phyloP scores from a whole-genome alignment of 2,329 filamentous ascomycete genomes.

The Chaetothyriales sp. region DNA sequence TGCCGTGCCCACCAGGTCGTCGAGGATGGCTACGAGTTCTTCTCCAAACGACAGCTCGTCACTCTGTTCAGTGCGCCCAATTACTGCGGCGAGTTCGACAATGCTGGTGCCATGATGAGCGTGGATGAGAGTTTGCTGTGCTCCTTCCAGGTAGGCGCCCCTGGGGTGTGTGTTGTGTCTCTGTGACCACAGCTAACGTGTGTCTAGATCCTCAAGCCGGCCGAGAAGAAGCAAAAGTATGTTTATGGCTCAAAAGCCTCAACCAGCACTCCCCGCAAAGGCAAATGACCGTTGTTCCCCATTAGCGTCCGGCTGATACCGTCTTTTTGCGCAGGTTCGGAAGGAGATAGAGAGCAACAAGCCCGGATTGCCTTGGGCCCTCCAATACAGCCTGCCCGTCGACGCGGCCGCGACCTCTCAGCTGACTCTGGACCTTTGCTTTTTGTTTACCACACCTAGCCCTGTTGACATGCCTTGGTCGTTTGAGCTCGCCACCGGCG shows the following conservation, averaged over 20 bases:
- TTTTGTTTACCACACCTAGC: background rate
- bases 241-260: constrained; percentile 60
- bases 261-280: constrained; percentile 55
- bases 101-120: constrained; percentile 99
- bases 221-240: constrained; percentile 99
- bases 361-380: background rate
- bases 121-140: constrained; percentile 96
- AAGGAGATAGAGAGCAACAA: constrained; percentile 51
- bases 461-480: background rate
- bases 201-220: constrained; percentile 83
- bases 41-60: constrained; percentile 93
- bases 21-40: constrained; percentile 98
- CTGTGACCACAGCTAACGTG: constrained; percentile 4
- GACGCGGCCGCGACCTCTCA: background rate
- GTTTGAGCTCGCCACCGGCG: background rate
- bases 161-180: background rate
- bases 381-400: background rate
- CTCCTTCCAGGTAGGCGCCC: constrained; percentile 72
- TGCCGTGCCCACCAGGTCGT: constrained; percentile 98
- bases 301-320: constrained; percentile 35
- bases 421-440: background rate
- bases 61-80: constrained; percentile 97
- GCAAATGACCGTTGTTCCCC: constrained; percentile 42
- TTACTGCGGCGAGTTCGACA: constrained; percentile 99
- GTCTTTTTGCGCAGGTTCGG: constrained; percentile 80